Evolutionary conservation across 2,329 filamentous ascomycete species (phyloP), one percentile per base, ranked within the genome.

Genomic region (Cladophialophora chaetospira): DNA sequence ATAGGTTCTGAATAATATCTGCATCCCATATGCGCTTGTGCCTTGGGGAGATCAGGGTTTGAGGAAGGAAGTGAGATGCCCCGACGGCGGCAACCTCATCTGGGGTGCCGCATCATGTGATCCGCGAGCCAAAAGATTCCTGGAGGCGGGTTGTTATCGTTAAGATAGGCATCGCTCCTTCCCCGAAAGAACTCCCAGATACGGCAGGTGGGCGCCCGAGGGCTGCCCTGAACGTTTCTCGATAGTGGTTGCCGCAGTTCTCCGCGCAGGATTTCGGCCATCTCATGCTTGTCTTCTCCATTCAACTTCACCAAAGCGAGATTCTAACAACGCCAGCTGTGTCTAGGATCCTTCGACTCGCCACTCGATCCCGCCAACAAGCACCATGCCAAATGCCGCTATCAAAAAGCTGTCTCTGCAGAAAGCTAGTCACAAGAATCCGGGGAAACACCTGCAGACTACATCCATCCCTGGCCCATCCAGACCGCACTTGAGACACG

Each of bases 341-440:
- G 28, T 5, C 28, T 31, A 13, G n/a, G 15, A 13, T 19, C 4
- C 15, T 38, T 9, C n/a, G 2, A 38, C 15, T 5, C 8, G 15
- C 9, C 6, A 10, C 15, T 19, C 6, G 15, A 17, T 2, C 1
- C 15, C 5, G 35, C 5, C 35, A 8, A 5, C n/a, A n/a, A 38
- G 35, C 15, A 17, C 4, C 13, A 9, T 38, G 3, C 19, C 40
- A 13, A 43, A 23, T 13, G 15, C 10, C 19, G 13, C 40, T 9
- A 19, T 11, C 5, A 43, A 8, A 11, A 25, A 28, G 9, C 17
- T 6, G 5, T 17, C 47, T 42, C 47, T 15, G 25, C 35, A 38
- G 28, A 28, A 29, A 33, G 26, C 47, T 36, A 51, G 47, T 26
- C 35, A 19, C 35, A 29, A 42, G n/a, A 51, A 51, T 51, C 47